Base-by-base conservation (phyloP, 2,329 filamentous ascomycete genomes). In the Leptodontidium sp. region DNA sequence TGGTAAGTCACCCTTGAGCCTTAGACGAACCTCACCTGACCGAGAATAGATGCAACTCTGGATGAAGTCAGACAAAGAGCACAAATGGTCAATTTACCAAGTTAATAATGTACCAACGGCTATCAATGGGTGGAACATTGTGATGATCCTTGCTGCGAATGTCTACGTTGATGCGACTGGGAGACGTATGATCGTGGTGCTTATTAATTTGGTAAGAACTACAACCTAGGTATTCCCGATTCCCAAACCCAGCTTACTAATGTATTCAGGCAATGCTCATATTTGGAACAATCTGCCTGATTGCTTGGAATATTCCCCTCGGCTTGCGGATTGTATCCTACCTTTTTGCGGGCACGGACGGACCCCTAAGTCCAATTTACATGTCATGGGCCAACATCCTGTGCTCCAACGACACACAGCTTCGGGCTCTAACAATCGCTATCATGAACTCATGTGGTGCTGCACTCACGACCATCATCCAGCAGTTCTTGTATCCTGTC, bases 61-160 rank as follows among this genome's bases (percentile, higher is more conserved):
- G 1, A 74, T 86, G 11, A 85, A 85, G 71, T 80, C 84, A 78
- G 83, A 84, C 55, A 80, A 78, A 1, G 58, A 64, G 15, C 59
- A 64, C 43, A 79, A 78, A n/a, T 85, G 84, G 71, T 80, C 80
- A 2, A 77, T 86, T 0, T 74, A 81, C 1, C 82, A 85, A 69
- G 75, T 84, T 15, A 85, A 86, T 75, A 84, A 85, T 58, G 84
- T 85, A 59, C 84, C 84, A 0, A 84, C 84, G 0, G 83, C 64
- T 21, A 78, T 78, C 12, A 76, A 79, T 6, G 73, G 75, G 9
- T 67, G 79, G 64, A 79, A 78, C 68, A 71, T 80, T 53, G 24
- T 69, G 15, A 68, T 69, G 62, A 71, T 71, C 43, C 58, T 72
- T 5, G 49, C 26, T 5, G 66, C 65, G 12, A 68, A 68, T 29